Evolutionary conservation across 2,329 filamentous ascomycete genomes (phyloP).

Genomic region (Aspergillus quadricinctus): DNA sequence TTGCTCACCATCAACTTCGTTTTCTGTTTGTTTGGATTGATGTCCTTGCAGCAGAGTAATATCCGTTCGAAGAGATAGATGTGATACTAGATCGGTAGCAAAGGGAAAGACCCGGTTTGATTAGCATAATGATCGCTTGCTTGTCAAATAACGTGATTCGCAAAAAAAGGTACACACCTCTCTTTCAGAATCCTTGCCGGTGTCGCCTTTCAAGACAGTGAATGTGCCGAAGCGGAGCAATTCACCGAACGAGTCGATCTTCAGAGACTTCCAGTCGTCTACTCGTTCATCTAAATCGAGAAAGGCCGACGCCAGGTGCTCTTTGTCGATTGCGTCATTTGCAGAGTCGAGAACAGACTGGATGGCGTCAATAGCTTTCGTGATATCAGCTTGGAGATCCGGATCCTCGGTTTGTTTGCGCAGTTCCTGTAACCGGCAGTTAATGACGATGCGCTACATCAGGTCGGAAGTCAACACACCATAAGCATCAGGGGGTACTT

Average conservation of each 20-base stretch:
- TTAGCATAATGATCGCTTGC: slow-evolving; percentile 10
- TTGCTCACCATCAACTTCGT: slow-evolving; percentile 59
- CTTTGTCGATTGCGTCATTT: slow-evolving; percentile 85
- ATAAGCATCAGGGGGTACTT: slow-evolving; percentile 91
- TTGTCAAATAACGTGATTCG: neutral
- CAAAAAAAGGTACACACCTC: slow-evolving; percentile 57
- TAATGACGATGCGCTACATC: neutral
- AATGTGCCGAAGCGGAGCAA: slow-evolving; percentile 85
- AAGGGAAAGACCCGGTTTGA: slow-evolving; percentile 2
- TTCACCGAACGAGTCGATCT: slow-evolving; percentile 85
- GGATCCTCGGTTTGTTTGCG: slow-evolving; percentile 77
- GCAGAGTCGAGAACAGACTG: slow-evolving; percentile 77
- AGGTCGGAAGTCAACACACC: slow-evolving; percentile 41
- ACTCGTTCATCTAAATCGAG: slow-evolving; percentile 77
- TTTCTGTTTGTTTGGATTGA: slow-evolving; percentile 76
- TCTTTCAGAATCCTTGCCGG: slow-evolving; percentile 81
- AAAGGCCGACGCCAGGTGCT: slow-evolving; percentile 77
- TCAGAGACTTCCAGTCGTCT: slow-evolving; percentile 95
- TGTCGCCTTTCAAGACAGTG: slow-evolving; percentile 74
- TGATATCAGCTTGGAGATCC: slow-evolving; percentile 66
- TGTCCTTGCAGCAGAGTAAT: slow-evolving; percentile 92
- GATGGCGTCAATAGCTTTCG: slow-evolving; percentile 72
- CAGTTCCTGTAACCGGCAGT: slow-evolving; percentile 58
- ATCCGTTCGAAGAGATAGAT: slow-evolving; percentile 97
- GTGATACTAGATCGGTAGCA: slow-evolving; percentile 65